Evolutionary conservation across 805 yeast species (phyloP).

Genomic region (Clavispora asparagi): DNA sequence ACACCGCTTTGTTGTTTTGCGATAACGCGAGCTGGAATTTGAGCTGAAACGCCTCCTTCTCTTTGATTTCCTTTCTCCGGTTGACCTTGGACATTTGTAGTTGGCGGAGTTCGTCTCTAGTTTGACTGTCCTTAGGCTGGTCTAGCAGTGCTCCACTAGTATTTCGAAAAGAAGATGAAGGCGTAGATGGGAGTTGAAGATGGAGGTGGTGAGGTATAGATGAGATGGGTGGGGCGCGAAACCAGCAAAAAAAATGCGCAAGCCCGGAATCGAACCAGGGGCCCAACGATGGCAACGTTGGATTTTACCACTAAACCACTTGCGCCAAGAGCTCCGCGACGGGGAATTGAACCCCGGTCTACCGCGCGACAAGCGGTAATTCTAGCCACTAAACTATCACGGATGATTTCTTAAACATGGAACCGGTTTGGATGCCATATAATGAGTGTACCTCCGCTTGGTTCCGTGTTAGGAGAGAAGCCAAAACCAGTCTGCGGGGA

Average conservation of each 20-base stretch:
- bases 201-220: not conserved
- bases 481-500: no score
- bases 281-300: constrained; percentile 20
- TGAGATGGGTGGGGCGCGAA: not conserved
- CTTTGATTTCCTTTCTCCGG: constrained; percentile 39
- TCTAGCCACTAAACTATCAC: constrained; percentile 23
- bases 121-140: no score
- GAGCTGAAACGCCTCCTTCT: constrained; percentile 44
- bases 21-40: constrained; percentile 40
- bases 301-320: constrained; percentile 19
- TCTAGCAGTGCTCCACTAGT: no score
- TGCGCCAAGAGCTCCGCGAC: constrained; percentile 18
- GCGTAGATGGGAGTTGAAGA: not conserved
- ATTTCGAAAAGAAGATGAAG: not conserved
- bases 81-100: constrained; percentile 16
- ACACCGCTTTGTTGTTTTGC: constrained; percentile 28
- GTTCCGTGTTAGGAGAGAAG: no score
- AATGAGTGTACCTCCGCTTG: no score
- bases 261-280: constrained; percentile 21
- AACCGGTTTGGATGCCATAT: no score
- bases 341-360: constrained; percentile 23
- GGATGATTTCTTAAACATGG: constrained; percentile 5
- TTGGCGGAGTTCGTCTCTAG: no score
- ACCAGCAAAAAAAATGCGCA: constrained; percentile 9
- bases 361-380: constrained; percentile 22